These are phyloP conservation scores for Colletotrichum lini DNA, from an alignment of 2,329 filamentous ascomycete genomes.

Conservation along the genomic window DNA sequence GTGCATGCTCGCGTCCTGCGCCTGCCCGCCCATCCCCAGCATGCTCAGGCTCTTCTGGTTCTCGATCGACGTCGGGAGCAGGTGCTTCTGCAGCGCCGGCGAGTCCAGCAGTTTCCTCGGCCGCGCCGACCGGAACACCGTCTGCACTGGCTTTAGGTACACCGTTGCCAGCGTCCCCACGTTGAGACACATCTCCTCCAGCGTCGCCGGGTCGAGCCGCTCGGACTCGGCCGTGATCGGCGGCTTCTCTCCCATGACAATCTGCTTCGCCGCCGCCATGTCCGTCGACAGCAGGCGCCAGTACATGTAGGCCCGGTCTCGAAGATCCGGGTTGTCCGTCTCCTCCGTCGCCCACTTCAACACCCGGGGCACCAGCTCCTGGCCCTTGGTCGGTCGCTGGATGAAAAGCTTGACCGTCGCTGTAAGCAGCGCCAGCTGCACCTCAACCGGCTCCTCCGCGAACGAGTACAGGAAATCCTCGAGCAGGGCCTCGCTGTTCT, in stretches of 20 bases:
- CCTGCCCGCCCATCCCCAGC: conserved; percentile 68
- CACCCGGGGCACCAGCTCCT: conserved; percentile 92
- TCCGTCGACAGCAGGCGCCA: conserved; percentile 96
- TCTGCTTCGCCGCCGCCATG: conserved; percentile 84
- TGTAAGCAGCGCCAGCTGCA: conserved; percentile 93
- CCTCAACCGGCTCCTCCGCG: conserved; percentile 93
- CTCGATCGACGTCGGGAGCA: conserved; percentile 70
- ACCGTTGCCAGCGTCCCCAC: conserved; percentile 97
- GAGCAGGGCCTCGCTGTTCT: conserved; percentile 93
- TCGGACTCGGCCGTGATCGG: conserved; percentile 97
- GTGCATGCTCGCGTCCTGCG: conserved; percentile 65
- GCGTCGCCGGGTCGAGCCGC: conserved; percentile 88
- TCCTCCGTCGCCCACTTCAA: conserved; percentile 99
- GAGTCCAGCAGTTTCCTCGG: conserved; percentile 85
- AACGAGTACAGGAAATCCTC: conserved; percentile 97
- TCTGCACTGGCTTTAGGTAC: conserved; percentile 97
- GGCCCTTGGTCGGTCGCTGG: conserved; percentile 93
- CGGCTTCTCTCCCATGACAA: conserved; percentile 98
- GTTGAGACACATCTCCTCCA: conserved; percentile 97
- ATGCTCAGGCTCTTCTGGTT: conserved; percentile 73
- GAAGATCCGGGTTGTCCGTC: conserved; percentile 97
- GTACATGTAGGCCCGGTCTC: conserved; percentile 99
- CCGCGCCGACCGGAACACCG: conserved; percentile 92
- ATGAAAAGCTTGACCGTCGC: conserved; percentile 99
- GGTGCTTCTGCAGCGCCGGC: conserved; percentile 85